Conservation (phyloP, 164 flowering plant species). For the Annona squamosa region DNA sequence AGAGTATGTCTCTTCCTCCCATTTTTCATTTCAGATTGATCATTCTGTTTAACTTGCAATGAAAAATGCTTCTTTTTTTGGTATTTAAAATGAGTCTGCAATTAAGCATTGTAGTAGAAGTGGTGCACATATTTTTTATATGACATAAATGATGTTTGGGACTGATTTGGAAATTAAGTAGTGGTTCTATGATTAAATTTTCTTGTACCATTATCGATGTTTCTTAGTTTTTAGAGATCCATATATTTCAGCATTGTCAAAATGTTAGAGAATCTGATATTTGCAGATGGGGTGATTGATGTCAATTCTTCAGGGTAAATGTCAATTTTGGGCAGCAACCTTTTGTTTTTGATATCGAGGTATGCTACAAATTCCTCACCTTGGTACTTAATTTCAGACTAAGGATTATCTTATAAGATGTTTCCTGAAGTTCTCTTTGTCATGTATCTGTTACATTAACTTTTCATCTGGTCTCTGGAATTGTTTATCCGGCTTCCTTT, state of each 20-base stretch:
- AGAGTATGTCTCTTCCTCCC: slow-evolving; percentile 49
- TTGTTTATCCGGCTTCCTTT: no score
- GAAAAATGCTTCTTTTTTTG: neutral
- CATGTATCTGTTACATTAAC: neutral
- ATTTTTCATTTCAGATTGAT: neutral
- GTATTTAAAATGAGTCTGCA: neutral
- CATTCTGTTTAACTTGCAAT: neutral
- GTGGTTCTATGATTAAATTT: neutral
- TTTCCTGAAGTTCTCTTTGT: neutral
- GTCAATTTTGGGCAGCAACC: slow-evolving; percentile 87
- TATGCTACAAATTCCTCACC: slow-evolving; percentile 13
- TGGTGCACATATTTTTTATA: neutral
- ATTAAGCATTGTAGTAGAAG: neutral
- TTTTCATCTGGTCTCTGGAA: no score
- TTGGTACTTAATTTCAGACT: neutral
- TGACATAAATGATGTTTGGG: neutral
- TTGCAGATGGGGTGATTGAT: slow-evolving; percentile 17
- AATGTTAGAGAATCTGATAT: slow-evolving; percentile 10
- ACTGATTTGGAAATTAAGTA: neutral
- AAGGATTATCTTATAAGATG: neutral
- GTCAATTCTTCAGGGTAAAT: slow-evolving; percentile 54
- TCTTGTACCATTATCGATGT: neutral
- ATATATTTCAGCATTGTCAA: neutral
- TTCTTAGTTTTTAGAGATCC: neutral
- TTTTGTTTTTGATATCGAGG: slow-evolving; percentile 84